Evolutionary conservation across 345 rosid species (phyloP), one percentile per base, ranked within the genome.

Genomic region (Excoecaria cochinchinensis): DNA sequence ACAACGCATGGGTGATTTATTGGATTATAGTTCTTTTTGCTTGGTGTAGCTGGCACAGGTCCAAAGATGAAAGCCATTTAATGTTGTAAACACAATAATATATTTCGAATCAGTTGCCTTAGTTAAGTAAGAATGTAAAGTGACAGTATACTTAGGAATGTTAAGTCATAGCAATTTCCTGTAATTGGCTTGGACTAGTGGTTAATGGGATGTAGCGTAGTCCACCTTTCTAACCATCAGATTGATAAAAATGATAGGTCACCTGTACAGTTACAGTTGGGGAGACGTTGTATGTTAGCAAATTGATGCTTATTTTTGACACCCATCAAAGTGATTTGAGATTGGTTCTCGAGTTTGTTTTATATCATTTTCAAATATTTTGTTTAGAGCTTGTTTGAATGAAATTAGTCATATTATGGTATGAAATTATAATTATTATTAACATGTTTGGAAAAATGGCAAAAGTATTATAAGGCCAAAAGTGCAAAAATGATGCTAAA

Each of bases 1-100:
- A 48, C 73, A 50, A 71, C n/a, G 73, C 25, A 53, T 56, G 12
- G 42, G 71, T 19, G 31, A 46, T 75, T 78, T 25, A n/a, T 71
- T 63, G 72, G 78, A 69, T 24, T n/a, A 44, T 51, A 17, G 50
- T 60, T 64, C 73, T 59, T 17, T 67, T 48, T 39, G 72, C 15
- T 8, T 16, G 59, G 58, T 59, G 60, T 57, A 72, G 73, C 55
- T 38, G 21, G 65, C 68, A 48, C 62, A 53, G 72, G 80, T 12
- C 59, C 48, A 13, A 59, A 80, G 81, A 67, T 21, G 70, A 47
- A 76, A 76, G 75, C 46, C 76, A 83, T 81, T 71, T 76, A 77
- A 71, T 71, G 10, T 60, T 83, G 86, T 78, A 74, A 69, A 74
- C 77, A 73, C 19, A 68, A 72, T 55, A 84, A 84, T 82, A 82